Percentiles rank a stretch among this genome's conserved stretches.
These are phyloP conservation scores for Ceratobasidium sp. DNA, from an alignment of 1,284 basidiomycete genomes.

Conservation along the genomic window DNA sequence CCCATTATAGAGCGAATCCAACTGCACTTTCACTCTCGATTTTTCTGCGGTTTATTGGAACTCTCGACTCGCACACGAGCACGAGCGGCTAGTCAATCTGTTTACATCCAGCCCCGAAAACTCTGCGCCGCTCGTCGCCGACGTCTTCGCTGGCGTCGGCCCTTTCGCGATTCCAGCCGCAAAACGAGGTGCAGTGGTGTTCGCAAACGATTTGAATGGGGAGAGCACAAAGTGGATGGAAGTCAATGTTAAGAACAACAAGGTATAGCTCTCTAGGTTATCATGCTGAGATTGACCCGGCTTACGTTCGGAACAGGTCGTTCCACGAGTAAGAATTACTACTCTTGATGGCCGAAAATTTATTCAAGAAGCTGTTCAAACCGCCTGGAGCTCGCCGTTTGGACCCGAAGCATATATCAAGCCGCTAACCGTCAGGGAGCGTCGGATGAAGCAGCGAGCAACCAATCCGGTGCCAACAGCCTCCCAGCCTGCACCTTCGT, in stretches of 20 bases:
- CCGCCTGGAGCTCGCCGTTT: conserved; percentile 75
- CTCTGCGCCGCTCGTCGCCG: conserved; percentile 68
- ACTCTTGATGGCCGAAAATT: conserved; percentile 90
- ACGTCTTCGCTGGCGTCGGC: conserved; percentile 98
- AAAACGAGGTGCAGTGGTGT: conserved; percentile 87
- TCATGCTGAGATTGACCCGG: background rate
- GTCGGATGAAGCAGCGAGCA: conserved; percentile 33
- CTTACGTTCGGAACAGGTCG: conserved; percentile 27
- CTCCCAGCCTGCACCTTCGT: background rate
- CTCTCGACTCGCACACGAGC: conserved; percentile 92
- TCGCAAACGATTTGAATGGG: conserved; percentile 97
- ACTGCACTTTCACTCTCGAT: conserved; percentile 92
- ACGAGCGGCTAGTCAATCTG: conserved; percentile 81
- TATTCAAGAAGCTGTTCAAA: conserved; percentile 71
- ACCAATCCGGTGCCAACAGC: background rate
- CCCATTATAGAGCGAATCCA: conserved; percentile 75
- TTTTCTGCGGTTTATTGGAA: conserved; percentile 99
- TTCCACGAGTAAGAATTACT: conserved; percentile 80
- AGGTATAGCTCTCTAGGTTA: conserved; percentile 62
- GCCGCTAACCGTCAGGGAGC: conserved; percentile 24
- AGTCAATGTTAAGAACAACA: conserved; percentile 81
- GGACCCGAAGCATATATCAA: conserved; percentile 50
- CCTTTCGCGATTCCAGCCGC: conserved; percentile 96
- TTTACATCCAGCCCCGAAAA: conserved; percentile 73
- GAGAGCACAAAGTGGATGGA: conserved; percentile 82